Evolutionary conservation across 345 rosid species (phyloP), one percentile per base, ranked within the genome.

Genomic region (Moringa oleifera): DNA sequence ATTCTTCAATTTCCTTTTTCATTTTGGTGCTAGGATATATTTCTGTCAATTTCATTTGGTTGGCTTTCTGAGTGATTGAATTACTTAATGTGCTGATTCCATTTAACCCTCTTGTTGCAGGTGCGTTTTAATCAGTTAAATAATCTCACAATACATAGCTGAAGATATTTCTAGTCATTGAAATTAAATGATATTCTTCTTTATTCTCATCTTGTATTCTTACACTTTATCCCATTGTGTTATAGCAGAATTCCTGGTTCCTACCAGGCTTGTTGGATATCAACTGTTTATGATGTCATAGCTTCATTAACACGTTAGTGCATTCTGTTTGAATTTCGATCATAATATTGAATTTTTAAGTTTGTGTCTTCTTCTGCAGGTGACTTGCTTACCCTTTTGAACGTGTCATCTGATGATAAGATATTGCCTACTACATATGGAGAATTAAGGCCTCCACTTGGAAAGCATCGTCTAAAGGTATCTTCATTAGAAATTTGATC

Each of bases 391-490:
- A 68, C 50, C 79, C 83, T 95, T 59, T 76, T 95, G 74, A 79
- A 81, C 59, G 87, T 91, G 21, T 74, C 81, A 62, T 84, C 88
- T 66, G 98, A 95, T 74, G 86, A 87, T 70, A 84, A 81, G 55
- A 33, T 91, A 65, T 79, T 95, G 83, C 94, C 90, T 17, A 95
- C 99, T 25, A 85, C 99, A 15, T 95, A 85, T 69, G 99, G 99
- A 58, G 89, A 87, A 72, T 70, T 95, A 68, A 89, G 86, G 80
- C 99, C 99, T 47, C 99, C 99, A 67, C 90, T 95, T 13, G 97
- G 99, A 72, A 91, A 95, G 75, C 91, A 91, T 77, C 96, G 99
- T 20, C 77, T 95, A 47, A 95, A 89, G 99, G 97, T 95, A 53
- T 73, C 33, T 71, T 65, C 41, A 50, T 61, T 20, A 20, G 61